Evolutionary conservation across 345 rosid genomes (phyloP).

Genomic region (Capsella bursapastoris): DNA sequence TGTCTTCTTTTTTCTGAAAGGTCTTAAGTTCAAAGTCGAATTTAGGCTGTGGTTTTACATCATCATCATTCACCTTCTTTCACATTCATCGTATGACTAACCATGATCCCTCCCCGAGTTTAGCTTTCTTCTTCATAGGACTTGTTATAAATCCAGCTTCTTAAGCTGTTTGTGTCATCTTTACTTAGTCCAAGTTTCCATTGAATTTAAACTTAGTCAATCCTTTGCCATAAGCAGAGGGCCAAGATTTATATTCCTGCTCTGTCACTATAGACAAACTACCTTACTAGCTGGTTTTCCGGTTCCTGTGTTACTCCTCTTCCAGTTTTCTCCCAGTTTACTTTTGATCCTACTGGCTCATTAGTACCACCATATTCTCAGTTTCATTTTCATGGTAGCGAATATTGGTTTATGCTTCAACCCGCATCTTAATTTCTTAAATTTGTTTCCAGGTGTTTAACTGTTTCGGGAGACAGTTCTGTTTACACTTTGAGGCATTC

Average conservation of each 20-base stretch:
- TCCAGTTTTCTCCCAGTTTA: neutral
- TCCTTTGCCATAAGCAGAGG: neutral
- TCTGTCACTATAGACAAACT: neutral
- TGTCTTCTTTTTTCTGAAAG: neutral
- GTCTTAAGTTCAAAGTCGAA: neutral
- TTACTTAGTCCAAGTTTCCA: neutral
- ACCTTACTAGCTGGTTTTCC: neutral
- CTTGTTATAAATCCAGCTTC: neutral
- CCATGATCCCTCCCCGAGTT: neutral
- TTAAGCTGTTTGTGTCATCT: neutral
- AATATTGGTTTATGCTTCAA: neutral
- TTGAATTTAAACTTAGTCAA: neutral
- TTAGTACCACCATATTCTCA: neutral
- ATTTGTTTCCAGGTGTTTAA: conserved; percentile 69
- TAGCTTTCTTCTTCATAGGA: neutral
- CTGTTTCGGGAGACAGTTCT: conserved; percentile 90
- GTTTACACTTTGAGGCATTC: conserved; percentile 94
- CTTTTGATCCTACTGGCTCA: conserved; percentile 6
- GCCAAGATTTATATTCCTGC: conserved; percentile 6
- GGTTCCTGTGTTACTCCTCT: neutral
- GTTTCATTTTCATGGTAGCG: neutral
- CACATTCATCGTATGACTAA: neutral
- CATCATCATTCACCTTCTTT: conserved; percentile 10
- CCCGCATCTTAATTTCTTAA: neutral
- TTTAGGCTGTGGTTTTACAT: neutral